Evolutionary conservation across 148 eudicot genomes (phyloP), one percentile per base, ranked within the genome.

Genomic region (Polygonum aviculare): DNA sequence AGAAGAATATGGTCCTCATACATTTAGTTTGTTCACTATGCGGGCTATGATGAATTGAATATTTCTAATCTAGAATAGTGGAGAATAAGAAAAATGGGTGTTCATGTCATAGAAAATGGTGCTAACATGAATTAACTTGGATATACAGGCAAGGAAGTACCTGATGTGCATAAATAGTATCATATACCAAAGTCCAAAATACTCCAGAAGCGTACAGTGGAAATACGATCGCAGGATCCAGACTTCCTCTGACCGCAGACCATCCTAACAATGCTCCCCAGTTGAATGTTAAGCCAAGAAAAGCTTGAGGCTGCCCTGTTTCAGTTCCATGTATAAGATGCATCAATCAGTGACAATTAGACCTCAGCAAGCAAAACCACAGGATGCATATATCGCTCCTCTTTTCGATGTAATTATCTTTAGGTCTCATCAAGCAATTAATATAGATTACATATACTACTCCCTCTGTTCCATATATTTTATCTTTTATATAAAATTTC

Each of bases 241-340:
- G 81, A 78, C 87, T 89, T 82, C 97, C 99, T 83, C 84, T 84
- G 70, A 95, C 77, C 48, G 99, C 99, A 81, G 97, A 86, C 99
- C 99, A 95, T 75, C 99, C 99, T 62, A 95, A 79, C 78, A 95
- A 86, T 54, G 99, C 99, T 81, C 99, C 98, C 99, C 97, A 95
- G 81, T 92, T 95, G 80, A 92, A 95, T 47, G 97, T 92, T 82
- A 95, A 85, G 44, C 99, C 99, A 78, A 95, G 93, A 83, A 71
- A 95, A 77, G 97, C 99, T 86, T 95, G 99, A 52, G 99, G 99
- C 98, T 93, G 93, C 80, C 77, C 74, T 72, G 83, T 62, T 75
- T 73, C 3, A 75, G 49, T 78, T 65, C 3, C 40, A 76, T 50
- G 44, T 74, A 50, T 52, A 36, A 75, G 71, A 75, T 44, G 51